phyloP scores from a whole-genome alignment of 2,329 filamentous ascomycete genomes.

The Botrytis elliptica region DNA sequence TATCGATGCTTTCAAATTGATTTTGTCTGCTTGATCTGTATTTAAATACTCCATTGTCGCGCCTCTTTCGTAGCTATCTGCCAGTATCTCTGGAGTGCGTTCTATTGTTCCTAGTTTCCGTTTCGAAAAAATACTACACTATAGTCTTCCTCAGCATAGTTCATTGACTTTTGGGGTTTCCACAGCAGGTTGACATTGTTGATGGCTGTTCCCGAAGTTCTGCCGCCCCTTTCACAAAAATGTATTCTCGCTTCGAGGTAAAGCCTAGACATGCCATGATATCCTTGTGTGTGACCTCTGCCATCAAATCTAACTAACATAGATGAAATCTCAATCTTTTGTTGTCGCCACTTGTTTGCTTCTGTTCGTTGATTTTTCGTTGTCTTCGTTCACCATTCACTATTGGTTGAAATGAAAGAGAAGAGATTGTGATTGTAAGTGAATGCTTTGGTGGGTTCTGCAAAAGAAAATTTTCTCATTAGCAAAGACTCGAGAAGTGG shows the following conservation, averaged over 20 bases:
- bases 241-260: slow-evolving; percentile 2
- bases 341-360: background rate
- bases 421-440: background rate
- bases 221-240: background rate
- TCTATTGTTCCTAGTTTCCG: no score
- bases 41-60: background rate
- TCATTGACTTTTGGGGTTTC: background rate
- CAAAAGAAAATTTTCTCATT: background rate
- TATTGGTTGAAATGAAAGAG: background rate
- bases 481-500: background rate
- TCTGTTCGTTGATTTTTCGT: background rate
- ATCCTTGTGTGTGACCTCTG: background rate
- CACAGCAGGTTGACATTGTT: background rate
- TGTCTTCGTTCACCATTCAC: background rate
- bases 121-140: no score
- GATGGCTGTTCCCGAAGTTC: background rate
- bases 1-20: background rate
- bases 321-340: background rate
- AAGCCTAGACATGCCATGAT: background rate
- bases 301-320: background rate
- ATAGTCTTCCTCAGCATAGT: background rate
- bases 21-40: background rate
- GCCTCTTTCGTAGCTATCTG: background rate
- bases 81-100: background rate
- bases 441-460: background rate